Evolutionary conservation across 2,329 filamentous ascomycete genomes (phyloP).

Genomic region (Fusarium marasasianum): DNA sequence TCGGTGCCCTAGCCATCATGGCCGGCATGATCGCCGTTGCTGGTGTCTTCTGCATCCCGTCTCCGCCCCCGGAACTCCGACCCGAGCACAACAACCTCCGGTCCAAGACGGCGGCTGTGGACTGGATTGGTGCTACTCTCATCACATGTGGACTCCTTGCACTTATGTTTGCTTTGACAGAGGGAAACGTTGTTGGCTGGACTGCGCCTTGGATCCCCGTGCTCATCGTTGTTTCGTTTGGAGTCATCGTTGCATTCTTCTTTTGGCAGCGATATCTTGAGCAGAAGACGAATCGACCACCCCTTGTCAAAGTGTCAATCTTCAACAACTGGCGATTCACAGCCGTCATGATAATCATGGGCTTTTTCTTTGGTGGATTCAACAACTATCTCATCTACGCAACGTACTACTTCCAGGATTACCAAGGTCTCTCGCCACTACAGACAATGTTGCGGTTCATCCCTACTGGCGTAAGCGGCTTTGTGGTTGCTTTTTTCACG

Average conservation of each 20-base stretch:
- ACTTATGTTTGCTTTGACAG: slow-evolving; percentile 72
- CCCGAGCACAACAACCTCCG: slow-evolving; percentile 38
- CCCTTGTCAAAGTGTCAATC: slow-evolving; percentile 73
- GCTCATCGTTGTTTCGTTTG: slow-evolving; percentile 66
- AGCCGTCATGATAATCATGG: slow-evolving; percentile 72
- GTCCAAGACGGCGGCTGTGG: slow-evolving; percentile 59
- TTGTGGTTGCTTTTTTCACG: slow-evolving; percentile 65
- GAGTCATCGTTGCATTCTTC: slow-evolving; percentile 66
- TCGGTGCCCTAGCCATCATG: slow-evolving; percentile 70
- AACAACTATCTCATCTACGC: slow-evolving; percentile 74
- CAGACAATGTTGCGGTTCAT: slow-evolving; percentile 76
- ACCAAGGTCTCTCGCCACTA: slow-evolving; percentile 67
- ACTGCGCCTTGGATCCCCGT: slow-evolving; percentile 67
- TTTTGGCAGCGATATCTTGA: slow-evolving; percentile 65
- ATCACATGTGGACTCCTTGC: slow-evolving; percentile 70
- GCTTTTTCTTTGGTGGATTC: slow-evolving; percentile 72
- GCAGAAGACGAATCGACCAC: slow-evolving; percentile 50
- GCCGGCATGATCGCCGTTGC: slow-evolving; percentile 65
- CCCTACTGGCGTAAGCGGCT: slow-evolving; percentile 69
- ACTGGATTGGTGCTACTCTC: slow-evolving; percentile 73
- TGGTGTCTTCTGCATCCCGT: slow-evolving; percentile 68
- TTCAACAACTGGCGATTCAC: slow-evolving; percentile 69
- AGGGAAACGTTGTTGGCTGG: slow-evolving; percentile 77
- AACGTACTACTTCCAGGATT: slow-evolving; percentile 77
- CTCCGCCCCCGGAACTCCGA: slow-evolving; percentile 50